phyloP scores from a whole-genome alignment of 2,329 filamentous ascomycete species.

The Ramularia endophylla region DNA sequence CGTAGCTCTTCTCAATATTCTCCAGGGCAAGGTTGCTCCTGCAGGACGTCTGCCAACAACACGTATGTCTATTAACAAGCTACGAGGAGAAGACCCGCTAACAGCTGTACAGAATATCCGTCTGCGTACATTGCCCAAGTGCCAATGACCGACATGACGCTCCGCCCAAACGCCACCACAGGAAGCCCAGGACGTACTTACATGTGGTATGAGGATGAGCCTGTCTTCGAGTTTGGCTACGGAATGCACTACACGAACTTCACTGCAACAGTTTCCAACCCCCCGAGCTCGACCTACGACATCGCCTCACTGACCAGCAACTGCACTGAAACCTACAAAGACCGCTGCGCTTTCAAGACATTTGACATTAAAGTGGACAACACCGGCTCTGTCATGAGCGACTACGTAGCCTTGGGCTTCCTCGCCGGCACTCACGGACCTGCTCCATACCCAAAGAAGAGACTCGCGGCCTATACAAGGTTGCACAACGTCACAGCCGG shows the following conservation, averaged over 20 bases:
- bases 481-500: conserved; percentile 29
- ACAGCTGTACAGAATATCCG: conserved; percentile 43
- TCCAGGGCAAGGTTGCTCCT: conserved; percentile 46
- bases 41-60: conserved; percentile 52
- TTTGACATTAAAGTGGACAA: conserved; percentile 45
- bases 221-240: conserved; percentile 49
- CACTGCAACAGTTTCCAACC: conserved; percentile 19
- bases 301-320: conserved; percentile 35
- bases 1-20: conserved; percentile 48
- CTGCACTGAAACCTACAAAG: conserved; percentile 34
- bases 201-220: conserved; percentile 50
- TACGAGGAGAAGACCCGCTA: neutral
- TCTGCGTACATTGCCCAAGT: conserved; percentile 45
- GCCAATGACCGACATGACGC: conserved; percentile 51
- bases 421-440: conserved; percentile 45
- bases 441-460: conserved; percentile 48
- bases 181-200: conserved; percentile 52
- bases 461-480: conserved; percentile 47
- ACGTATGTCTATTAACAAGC: neutral
- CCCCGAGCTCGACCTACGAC: conserved; percentile 15
- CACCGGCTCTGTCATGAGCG: conserved; percentile 41
- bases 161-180: conserved; percentile 40
- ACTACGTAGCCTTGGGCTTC: conserved; percentile 51
- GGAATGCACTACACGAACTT: conserved; percentile 57
- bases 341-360: conserved; percentile 40